phyloP scores from a whole-genome alignment of 768 basidiomycete species.

The Tulasnella sp. region DNA sequence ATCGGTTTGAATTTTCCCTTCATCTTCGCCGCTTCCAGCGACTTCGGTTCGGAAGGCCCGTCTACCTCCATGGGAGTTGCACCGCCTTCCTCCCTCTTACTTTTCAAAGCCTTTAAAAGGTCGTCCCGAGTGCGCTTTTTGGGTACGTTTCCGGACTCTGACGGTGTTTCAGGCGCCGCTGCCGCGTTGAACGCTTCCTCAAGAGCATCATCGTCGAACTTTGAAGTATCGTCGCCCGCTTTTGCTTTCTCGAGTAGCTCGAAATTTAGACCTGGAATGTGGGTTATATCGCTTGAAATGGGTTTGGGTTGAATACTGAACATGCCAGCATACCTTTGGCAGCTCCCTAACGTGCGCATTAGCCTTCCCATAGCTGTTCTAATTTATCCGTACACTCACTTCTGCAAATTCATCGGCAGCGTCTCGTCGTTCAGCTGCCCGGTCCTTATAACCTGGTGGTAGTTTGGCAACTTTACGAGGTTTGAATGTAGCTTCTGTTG shows the following conservation, averaged over 20 bases:
- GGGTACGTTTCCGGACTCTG: slow-evolving; percentile 35
- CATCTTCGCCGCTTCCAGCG: slow-evolving; percentile 37
- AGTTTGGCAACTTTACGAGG: slow-evolving; percentile 73
- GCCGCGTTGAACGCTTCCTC: slow-evolving; percentile 59
- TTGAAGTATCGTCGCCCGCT: slow-evolving; percentile 51
- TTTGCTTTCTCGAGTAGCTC: slow-evolving; percentile 82
- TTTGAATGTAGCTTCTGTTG: slow-evolving; percentile 64
- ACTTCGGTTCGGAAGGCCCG: slow-evolving; percentile 32
- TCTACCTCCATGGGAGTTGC: slow-evolving; percentile 22
- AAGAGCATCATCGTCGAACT: slow-evolving; percentile 66
- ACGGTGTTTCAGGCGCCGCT: slow-evolving; percentile 22
- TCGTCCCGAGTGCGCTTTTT: slow-evolving; percentile 79
- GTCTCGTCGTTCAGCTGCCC: slow-evolving; percentile 66
- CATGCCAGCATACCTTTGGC: slow-evolving; percentile 39
- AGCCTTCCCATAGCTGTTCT: background rate
- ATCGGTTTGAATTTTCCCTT: slow-evolving; percentile 39
- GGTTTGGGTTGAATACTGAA: background rate
- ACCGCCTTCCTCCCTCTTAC: slow-evolving; percentile 44
- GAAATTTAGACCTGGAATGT: slow-evolving; percentile 67
- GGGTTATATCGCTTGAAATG: background rate
- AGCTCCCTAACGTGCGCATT: slow-evolving; percentile 53
- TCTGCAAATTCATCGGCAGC: slow-evolving; percentile 75
- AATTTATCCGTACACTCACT: slow-evolving; percentile 40
- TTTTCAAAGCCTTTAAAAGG: slow-evolving; percentile 67
- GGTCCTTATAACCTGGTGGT: slow-evolving; percentile 62